Percentiles rank a stretch among this genome's conserved stretches.
These are phyloP conservation scores for Coffea humblotiana DNA, from an alignment of 305 asterid genomes.

Conservation along the genomic window DNA sequence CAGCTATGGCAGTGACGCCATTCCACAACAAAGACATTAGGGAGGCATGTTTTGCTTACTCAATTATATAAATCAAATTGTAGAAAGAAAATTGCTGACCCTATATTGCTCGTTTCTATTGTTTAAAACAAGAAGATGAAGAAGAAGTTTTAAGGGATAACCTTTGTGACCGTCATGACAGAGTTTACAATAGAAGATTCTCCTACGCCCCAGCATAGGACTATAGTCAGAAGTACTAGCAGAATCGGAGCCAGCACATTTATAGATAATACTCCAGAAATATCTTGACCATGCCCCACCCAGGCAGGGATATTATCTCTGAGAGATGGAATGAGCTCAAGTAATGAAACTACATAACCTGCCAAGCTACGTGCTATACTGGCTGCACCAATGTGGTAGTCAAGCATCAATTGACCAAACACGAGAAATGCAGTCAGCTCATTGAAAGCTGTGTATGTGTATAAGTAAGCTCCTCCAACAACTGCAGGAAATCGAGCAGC, in stretches of 20 bases:
- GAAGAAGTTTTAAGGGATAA: constrained; percentile 17
- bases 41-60: not conserved
- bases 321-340: constrained; percentile 81
- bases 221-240: constrained; percentile 60
- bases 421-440: constrained; percentile 96
- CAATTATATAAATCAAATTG: not conserved
- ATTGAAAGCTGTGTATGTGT: constrained; percentile 91
- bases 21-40: not conserved
- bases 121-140: not conserved
- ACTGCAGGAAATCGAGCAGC: constrained; percentile 96
- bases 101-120: not conserved
- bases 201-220: constrained; percentile 91
- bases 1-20: not conserved
- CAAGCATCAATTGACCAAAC: constrained; percentile 90
- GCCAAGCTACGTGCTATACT: constrained; percentile 98
- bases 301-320: constrained; percentile 69
- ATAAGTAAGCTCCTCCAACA: constrained; percentile 96
- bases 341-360: constrained; percentile 63
- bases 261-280: constrained; percentile 64
- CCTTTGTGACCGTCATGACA: constrained; percentile 83
- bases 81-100: not conserved
- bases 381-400: constrained; percentile 97
- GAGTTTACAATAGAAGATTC: constrained; percentile 81
- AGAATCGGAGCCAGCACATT: constrained; percentile 82
- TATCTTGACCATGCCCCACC: constrained; percentile 90